phyloP scores from a whole-genome alignment of 257 asterid genomes.

The Ilex aquifolium region DNA sequence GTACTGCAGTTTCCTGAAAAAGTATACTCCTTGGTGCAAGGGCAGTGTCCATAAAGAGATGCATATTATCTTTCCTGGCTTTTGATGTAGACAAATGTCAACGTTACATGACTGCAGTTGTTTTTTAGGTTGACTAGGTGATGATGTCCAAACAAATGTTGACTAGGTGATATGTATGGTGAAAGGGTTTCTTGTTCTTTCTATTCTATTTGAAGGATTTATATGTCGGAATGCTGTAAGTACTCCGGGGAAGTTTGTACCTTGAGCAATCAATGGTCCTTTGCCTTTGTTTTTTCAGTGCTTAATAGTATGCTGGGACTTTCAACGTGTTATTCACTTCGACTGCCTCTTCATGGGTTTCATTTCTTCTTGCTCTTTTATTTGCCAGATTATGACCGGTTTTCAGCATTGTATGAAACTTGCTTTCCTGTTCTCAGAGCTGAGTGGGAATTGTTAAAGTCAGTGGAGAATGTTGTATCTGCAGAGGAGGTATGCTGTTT shows the following conservation, averaged over 20 bases:
- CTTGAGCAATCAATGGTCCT: not conserved
- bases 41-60: no score
- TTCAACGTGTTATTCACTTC: no score
- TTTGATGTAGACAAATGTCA: no score
- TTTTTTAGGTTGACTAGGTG: no score
- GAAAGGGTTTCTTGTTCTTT: no score
- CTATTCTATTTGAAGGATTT: not conserved
- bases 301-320: no score
- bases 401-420: conserved; percentile 36
- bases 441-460: conserved; percentile 61
- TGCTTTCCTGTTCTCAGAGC: conserved; percentile 53
- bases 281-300: not conserved
- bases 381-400: conserved; percentile 36
- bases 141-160: no score
- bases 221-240: not conserved
- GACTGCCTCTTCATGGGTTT: not conserved
- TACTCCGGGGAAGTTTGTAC: not conserved
- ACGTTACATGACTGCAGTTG: no score
- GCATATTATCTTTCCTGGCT: no score
- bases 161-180: no score
- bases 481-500: conserved; percentile 40
- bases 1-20: no score
- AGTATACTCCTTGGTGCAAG: no score
- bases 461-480: conserved; percentile 28
- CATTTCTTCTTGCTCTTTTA: not conserved